Evolutionary conservation across 768 basidiomycete species (phyloP), one percentile per base, ranked within the genome.

Genomic region (Lactarius indigo): DNA sequence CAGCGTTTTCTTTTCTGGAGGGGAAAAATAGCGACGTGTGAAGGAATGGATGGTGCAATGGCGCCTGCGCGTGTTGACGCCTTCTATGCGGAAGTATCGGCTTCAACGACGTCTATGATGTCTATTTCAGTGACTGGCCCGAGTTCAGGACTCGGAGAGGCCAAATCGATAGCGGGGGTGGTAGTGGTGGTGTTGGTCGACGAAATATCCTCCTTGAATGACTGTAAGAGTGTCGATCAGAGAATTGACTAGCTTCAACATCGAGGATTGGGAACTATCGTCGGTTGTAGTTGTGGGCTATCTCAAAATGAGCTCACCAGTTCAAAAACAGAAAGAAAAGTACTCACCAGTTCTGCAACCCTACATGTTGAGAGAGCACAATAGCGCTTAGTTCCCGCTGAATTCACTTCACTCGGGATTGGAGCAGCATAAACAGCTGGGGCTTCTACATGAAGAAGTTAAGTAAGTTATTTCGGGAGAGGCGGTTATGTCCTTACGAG

Each of bases 371-470:
- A 10, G 0, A 13, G 23, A 0, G 0, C 2, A 23, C 59, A 65
- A n/a, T 0, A 1, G 1, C 55, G 59, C 60, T 57, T 61, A 37
- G 4, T 23, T 3, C 0, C 31, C 1, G 41, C 42, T 12, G 31
- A 35, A 37, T 12, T 31, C 7, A 18, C 13, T 23, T 31, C n/a
- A 35, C 6, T 47, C 8, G 55, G 42, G 35, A 61, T 6, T 30
- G 65, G 65, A 37, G 60, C 60, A 12, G 65, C 65, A 20, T 47
- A 57, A 23, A 28, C 42, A 30, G 35, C 42, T 20, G 31, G 59
- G 8, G 20, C 44, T 23, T 57, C 64, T 44, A 3, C 37, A 8
- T 35, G n/a, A 55, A 59, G 20, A 28, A 39, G n/a, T 28, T 65
- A 18, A 65, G 41, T 17, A 20, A 37, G 9, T 39, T 33, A 47